phyloP scores from a whole-genome alignment of 306 rosid species.

The Corylus americana region DNA sequence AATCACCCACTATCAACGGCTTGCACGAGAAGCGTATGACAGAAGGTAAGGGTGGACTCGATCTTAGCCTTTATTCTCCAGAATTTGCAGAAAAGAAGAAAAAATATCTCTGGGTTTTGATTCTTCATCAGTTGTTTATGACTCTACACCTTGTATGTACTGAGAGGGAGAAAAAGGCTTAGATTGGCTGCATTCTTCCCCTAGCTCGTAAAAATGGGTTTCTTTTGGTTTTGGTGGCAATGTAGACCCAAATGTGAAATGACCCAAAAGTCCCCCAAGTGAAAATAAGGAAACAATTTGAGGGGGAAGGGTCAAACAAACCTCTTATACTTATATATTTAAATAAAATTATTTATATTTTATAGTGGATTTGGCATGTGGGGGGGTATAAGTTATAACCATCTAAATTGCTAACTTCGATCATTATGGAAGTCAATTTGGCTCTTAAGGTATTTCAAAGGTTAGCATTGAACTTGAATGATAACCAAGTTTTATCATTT shows the following conservation, averaged over 20 bases:
- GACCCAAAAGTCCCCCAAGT: too few relatives aligned
- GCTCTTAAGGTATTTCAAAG: slow-evolving; percentile 21
- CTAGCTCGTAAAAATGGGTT: background rate
- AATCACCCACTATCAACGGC: slow-evolving; percentile 70
- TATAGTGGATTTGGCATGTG: background rate
- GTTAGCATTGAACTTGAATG: slow-evolving; percentile 12
- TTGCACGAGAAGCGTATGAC: slow-evolving; percentile 37
- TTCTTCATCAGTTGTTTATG: background rate
- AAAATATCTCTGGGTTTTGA: slow-evolving; percentile 12
- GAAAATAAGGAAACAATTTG: too few relatives aligned
- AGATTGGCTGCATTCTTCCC: background rate
- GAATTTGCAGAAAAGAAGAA: slow-evolving; percentile 3
- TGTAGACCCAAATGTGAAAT: too few relatives aligned
- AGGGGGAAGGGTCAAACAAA: too few relatives aligned
- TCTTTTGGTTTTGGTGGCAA: slow-evolving; percentile 12
- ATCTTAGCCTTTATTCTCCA: slow-evolving; percentile 39
- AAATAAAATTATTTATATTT: too few relatives aligned
- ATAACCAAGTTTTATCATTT: slow-evolving; percentile 21
- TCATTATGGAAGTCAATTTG: slow-evolving; percentile 21
- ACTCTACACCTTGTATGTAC: background rate
- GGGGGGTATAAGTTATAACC: too few relatives aligned
- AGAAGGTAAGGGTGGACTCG: slow-evolving; percentile 36
- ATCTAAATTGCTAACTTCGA: slow-evolving; percentile 2
- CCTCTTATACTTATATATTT: too few relatives aligned
- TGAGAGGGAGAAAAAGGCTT: background rate